Evolutionary conservation across 768 basidiomycete species (phyloP), one percentile per base, ranked within the genome.

Genomic region (Tephrocybe sp.): DNA sequence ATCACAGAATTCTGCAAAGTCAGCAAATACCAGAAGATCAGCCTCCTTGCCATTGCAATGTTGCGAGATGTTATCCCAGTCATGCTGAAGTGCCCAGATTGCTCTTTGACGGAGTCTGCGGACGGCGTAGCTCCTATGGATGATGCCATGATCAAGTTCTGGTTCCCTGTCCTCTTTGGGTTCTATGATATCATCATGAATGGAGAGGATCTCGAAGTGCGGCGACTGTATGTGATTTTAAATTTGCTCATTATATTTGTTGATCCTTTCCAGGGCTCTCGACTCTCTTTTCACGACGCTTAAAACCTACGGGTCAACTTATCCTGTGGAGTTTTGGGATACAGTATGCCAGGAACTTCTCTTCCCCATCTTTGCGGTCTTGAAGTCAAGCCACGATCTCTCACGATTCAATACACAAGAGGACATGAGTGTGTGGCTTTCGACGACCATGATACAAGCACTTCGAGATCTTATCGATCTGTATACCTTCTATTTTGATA

Each of bases 161-260:
- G 97, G 97, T 94, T 90, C 74, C 97, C 97, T 0, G 85, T 93
- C 1, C 75, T 98, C 32, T 96, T 98, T 64, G 89, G 90, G n/a
- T 98, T 98, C 74, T 98, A 95, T 69, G 97, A 98, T 67, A 96
- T 99, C 48, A 96, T 99, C 65, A 98, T 99, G 96, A 98, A 97
- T 55, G 97, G 93, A 15, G 97, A 98, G 67, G 97, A 99, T 63
- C 73, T 99, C 23, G 97, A 99, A 80, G 94, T 99, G 46, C 85
- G 97, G 60, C 82, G 95, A 64, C 68, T 98, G 97, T 99, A 65
- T 73, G 93, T 77, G 24, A 11, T n/a, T 32, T 32, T 12, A 17
- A 28, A 24, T 15, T 20, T 39, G 6, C 20, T 39, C 11, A 3
- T n/a, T 4, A 25, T 44, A 53, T 23, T 51, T 32, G 47, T 46